A percentile compares a stretch with the other conserved stretches of the same genome.
Evolutionary conservation across 2,329 filamentous ascomycete species (phyloP).

Genomic region (Eurotiales sp.): DNA sequence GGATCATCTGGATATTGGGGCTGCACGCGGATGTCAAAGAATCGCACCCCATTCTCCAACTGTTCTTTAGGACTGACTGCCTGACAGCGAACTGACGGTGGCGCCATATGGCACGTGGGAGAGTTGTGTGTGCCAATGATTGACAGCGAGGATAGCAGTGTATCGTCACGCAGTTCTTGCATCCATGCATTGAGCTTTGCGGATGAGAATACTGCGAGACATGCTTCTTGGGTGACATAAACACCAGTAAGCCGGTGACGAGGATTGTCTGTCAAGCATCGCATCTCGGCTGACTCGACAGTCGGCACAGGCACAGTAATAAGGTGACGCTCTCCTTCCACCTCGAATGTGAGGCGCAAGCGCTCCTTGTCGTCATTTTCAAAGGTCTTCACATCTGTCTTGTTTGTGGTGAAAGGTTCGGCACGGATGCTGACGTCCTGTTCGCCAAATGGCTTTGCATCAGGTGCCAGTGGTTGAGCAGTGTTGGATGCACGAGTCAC

Average conservation of each 20-base stretch:
- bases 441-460: slow-evolving; percentile 58
- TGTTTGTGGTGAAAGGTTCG: slow-evolving; percentile 63
- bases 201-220: slow-evolving; percentile 65
- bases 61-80: slow-evolving; percentile 72
- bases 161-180: slow-evolving; percentile 66
- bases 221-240: slow-evolving; percentile 55
- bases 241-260: slow-evolving; percentile 61
- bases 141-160: slow-evolving; percentile 73
- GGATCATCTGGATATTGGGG: slow-evolving; percentile 55
- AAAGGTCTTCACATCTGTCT: slow-evolving; percentile 59
- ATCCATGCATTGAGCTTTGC: slow-evolving; percentile 75
- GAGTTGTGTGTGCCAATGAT: slow-evolving; percentile 97
- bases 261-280: slow-evolving; percentile 51
- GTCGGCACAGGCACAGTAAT: slow-evolving; percentile 67
- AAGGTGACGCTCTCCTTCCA: slow-evolving; percentile 61
- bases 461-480: slow-evolving; percentile 42
- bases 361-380: slow-evolving; percentile 60
- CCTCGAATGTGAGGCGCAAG: slow-evolving; percentile 70
- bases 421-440: slow-evolving; percentile 62
- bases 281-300: slow-evolving; percentile 58
- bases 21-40: slow-evolving; percentile 86
- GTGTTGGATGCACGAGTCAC: slow-evolving; percentile 41
- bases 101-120: slow-evolving; percentile 75
- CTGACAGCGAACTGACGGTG: slow-evolving; percentile 93
- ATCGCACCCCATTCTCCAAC: slow-evolving; percentile 84